Base-by-base conservation (phyloP, 2,329 filamentous ascomycete species). In the Chrysosphaeria jannelii region DNA sequence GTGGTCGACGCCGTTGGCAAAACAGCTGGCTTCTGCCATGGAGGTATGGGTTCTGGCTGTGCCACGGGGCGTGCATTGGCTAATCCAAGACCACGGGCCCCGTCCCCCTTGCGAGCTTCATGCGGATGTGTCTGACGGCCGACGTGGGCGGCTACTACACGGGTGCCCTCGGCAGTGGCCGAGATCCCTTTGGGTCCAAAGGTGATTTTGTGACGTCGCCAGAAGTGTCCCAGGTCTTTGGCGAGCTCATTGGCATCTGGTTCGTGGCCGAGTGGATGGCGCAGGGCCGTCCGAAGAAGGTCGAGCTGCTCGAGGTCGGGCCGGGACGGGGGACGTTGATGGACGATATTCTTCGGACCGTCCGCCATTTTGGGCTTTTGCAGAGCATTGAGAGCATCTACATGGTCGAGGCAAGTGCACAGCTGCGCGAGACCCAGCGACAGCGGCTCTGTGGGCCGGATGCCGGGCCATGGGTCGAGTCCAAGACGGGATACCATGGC, bases 141-240 rank as follows among this genome's bases (percentile, higher is more conserved):
- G 74, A 85, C 29, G 48, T 76, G 19, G 78, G 76, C 28, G 85
- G 85, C 25, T 97, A 97, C 48, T 97, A 97, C 46, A 93, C 78
- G 1, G 61, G 68, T 5, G 60, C 64, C 13, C 55, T 67, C 20
- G 46, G 61, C 28, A 25, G 22, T 4, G 65, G 57, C 11, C 59
- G 66, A 22, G 79, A 91, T 38, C 79, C 81, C 31, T 97, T 97
- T 35, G 85, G 85, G n/a, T 51, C 60, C 26, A 72, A 75, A 37
- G 85, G 85, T 13, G 85, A 97, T 44, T 97, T 97, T 39, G 69
- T 93, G 24, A 97, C 85, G 0, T 91, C 79, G 0, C 85, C 85
- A 0, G 85, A 97, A 44, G 93, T 97, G 35, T 91, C 79, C 1
- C 85, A 93, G 40, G 59, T 93, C 8, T 97, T 97, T 45, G 85